Conservation (phyloP, 495 filamentous ascomycete genomes). For the Cairneyella variabilis region DNA sequence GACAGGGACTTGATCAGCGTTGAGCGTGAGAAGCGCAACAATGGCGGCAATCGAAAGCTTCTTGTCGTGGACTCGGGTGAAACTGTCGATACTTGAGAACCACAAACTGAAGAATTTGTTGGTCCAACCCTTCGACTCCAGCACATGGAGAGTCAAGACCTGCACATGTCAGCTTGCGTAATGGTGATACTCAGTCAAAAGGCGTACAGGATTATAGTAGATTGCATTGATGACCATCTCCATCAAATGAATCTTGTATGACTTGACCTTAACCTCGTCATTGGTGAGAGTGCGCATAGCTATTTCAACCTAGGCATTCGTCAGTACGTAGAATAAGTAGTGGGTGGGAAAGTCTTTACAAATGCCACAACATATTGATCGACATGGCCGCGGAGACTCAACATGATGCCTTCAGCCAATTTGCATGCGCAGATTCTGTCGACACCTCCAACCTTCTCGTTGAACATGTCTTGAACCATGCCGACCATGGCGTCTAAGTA, state of each 20-base stretch:
- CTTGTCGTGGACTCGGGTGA: conserved; percentile 95
- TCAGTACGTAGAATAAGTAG: conserved; percentile 2
- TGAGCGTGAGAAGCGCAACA: conserved; percentile 72
- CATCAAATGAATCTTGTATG: conserved; percentile 92
- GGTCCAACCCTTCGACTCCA: conserved; percentile 93
- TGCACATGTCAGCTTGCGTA: not conserved
- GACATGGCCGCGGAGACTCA: conserved; percentile 86
- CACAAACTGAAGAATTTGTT: conserved; percentile 98
- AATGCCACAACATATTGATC: conserved; percentile 85
- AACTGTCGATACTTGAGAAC: conserved; percentile 94
- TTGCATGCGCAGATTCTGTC: conserved; percentile 99
- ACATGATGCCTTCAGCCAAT: conserved; percentile 93
- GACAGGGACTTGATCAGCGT: conserved; percentile 70
- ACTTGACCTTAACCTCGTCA: conserved; percentile 73
- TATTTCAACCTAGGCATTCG: conserved; percentile 54
- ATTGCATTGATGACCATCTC: conserved; percentile 99
- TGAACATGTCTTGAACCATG: conserved; percentile 68
- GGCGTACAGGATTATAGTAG: conserved; percentile 80
- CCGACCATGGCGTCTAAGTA: conserved; percentile 84
- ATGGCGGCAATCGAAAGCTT: conserved; percentile 95
- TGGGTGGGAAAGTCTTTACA: conserved; percentile 18
- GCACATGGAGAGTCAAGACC: conserved; percentile 69
- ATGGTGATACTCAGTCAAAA: not conserved
- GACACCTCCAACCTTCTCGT: conserved; percentile 83
- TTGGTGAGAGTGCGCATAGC: conserved; percentile 77